Evolutionary conservation across 2,329 filamentous ascomycete species (phyloP).

Genomic region (Colletotrichum sansevieriae): DNA sequence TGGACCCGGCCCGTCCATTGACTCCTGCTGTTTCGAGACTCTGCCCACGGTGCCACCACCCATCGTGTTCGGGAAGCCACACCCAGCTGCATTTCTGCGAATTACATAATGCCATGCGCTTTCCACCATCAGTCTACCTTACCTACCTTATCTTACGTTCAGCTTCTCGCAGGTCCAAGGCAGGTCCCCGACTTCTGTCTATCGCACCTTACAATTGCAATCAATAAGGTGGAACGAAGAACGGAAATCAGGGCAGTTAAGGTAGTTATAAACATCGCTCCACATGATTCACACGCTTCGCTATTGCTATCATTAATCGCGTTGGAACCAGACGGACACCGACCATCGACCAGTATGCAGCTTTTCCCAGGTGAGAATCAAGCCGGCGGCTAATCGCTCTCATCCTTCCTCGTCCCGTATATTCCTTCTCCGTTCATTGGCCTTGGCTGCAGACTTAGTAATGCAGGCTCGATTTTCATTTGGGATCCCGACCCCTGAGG

Average conservation of each 20-base stretch:
- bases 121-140: not conserved
- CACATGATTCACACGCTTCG: constrained; percentile 26
- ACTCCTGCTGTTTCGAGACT: constrained; percentile 40
- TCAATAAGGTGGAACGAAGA: constrained; percentile 11
- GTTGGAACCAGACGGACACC: constrained; percentile 2
- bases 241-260: not conserved
- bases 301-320: not conserved
- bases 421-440: too few relatives aligned
- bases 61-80: not conserved
- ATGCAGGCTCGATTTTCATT: constrained; percentile 15
- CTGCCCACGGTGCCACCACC: too few relatives aligned
- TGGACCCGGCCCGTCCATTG: constrained; percentile 33
- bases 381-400: not conserved
- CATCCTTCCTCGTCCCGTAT: too few relatives aligned
- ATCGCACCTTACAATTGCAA: not conserved
- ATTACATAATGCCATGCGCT: constrained; percentile 20
- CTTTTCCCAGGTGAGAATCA: constrained; percentile 1
- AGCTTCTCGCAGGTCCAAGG: not conserved
- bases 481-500: constrained; percentile 14
- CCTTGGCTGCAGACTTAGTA: constrained; percentile 5
- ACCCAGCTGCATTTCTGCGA: not conserved
- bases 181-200: not conserved
- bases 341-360: not conserved
- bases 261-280: not conserved
- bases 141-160: not conserved